Conservation (phyloP, 2,329 filamentous ascomycete species). For the Diplodia sapinea region DNA sequence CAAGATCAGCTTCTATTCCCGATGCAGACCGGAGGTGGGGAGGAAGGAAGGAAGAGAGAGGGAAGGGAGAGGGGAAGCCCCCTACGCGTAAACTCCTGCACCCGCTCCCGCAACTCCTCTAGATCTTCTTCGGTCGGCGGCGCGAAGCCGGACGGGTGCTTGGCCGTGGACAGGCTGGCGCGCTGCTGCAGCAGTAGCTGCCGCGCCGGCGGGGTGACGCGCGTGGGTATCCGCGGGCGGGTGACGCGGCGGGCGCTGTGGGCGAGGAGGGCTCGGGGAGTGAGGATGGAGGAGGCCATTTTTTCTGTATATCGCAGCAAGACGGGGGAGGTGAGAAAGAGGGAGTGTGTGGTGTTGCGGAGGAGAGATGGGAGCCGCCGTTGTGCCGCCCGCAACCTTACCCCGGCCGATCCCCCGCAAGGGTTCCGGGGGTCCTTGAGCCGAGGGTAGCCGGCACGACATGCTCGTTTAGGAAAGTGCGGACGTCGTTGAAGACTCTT, state of each 20-base stretch:
- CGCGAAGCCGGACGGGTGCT: constrained; percentile 71
- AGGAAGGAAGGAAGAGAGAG: not conserved
- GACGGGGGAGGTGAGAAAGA: not conserved
- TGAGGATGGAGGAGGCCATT: constrained; percentile 18
- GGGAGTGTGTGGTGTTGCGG: not conserved
- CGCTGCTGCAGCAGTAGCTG: constrained; percentile 1
- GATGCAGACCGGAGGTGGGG: not conserved
- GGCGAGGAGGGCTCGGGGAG: constrained; percentile 16
- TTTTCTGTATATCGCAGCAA: not conserved
- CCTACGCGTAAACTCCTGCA: constrained; percentile 81
- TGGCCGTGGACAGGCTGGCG: constrained; percentile 42
- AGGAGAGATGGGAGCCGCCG: too few species aligned
- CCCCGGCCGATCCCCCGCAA: constrained; percentile 20
- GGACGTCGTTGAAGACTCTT: not conserved
- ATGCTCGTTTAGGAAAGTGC: not conserved
- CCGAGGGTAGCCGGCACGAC: constrained; percentile 21
- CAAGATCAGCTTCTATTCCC: not conserved
- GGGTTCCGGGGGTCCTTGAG: constrained; percentile 5
- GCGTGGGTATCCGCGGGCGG: not conserved
- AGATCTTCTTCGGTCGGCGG: constrained; percentile 75
- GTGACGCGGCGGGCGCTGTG: constrained; percentile 19
- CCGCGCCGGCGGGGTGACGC: not conserved
- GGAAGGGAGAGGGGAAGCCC: not conserved
- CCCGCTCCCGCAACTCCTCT: constrained; percentile 78
- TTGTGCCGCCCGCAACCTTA: constrained; percentile 1